A percentile compares a stretch with the other conserved stretches of the same genome.
These are phyloP conservation scores for Aspergillus coremiiformis DNA, from an alignment of 495 filamentous ascomycete species.

Conservation along the genomic window DNA sequence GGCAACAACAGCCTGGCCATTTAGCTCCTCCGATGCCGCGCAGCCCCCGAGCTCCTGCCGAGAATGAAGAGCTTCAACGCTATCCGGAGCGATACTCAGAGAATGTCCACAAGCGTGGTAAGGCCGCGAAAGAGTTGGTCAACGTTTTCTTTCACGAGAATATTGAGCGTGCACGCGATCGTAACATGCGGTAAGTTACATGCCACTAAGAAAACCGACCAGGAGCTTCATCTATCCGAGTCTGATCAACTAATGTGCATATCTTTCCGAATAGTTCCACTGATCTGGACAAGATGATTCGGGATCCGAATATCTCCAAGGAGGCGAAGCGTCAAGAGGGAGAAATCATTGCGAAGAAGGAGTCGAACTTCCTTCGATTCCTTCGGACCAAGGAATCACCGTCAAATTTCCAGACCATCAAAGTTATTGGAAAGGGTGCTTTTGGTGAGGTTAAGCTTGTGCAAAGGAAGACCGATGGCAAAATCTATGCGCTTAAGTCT, in stretches of 20 bases:
- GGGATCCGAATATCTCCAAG: constrained; percentile 63
- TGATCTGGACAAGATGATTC: constrained; percentile 78
- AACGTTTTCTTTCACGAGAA: constrained; percentile 93
- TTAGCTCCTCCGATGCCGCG: constrained; percentile 56
- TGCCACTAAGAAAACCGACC: not conserved
- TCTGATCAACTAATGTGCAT: not conserved
- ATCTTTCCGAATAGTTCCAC: constrained; percentile 54
- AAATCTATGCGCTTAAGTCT: constrained; percentile 97
- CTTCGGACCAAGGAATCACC: constrained; percentile 85
- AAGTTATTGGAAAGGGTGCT: constrained; percentile 97
- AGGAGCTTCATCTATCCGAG: too few relatives aligned
- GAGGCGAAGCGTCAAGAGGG: constrained; percentile 71
- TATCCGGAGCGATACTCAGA: constrained; percentile 72
- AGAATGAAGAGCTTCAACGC: constrained; percentile 52
- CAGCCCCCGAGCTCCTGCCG: constrained; percentile 34
- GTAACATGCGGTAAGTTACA: constrained; percentile 71
- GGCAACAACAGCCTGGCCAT: constrained; percentile 56
- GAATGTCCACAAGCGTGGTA: constrained; percentile 70
- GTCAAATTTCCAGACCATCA: constrained; percentile 88
- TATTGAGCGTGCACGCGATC: constrained; percentile 81
- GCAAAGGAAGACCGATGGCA: constrained; percentile 89
- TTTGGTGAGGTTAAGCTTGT: constrained; percentile 98
- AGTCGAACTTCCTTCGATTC: constrained; percentile 89
- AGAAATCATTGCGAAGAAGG: constrained; percentile 68
- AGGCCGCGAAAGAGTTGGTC: constrained; percentile 55